These are phyloP conservation scores for Cercospora sojina DNA, from an alignment of 2,329 filamentous ascomycete genomes.

Conservation along the genomic window DNA sequence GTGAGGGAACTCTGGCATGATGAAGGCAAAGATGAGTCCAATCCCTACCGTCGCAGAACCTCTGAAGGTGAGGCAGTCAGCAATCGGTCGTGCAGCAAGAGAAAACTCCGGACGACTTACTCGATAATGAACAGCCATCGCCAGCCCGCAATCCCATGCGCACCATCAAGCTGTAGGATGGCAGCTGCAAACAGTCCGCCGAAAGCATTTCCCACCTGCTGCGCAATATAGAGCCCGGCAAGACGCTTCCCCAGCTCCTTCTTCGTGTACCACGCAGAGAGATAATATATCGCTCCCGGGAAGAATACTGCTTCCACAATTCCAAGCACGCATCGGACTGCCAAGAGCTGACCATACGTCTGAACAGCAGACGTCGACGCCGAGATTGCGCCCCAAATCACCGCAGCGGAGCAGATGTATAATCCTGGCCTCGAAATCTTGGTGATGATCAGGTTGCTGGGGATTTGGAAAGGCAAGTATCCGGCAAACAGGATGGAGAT, in stretches of 20 bases:
- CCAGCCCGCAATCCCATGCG: conserved; percentile 5
- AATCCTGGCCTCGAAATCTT: conserved; percentile 2
- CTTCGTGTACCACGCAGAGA: conserved; percentile 15
- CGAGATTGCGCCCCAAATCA: conserved; percentile 28
- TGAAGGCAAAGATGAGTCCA: conserved; percentile 11
- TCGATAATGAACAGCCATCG: conserved; percentile 12
- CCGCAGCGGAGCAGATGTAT: conserved; percentile 27
- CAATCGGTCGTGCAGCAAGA: background rate
- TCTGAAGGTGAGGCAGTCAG: background rate
- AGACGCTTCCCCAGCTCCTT: conserved; percentile 12
- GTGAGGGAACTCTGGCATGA: conserved; percentile 39
- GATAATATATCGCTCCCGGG: conserved; percentile 14
- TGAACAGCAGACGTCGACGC: conserved; percentile 9
- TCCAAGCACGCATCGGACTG: conserved; percentile 2
- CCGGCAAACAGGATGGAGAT: conserved; percentile 39
- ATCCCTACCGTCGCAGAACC: conserved; percentile 11
- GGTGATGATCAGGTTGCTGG: conserved; percentile 13
- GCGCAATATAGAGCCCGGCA: conserved; percentile 28
- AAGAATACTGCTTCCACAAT: conserved; percentile 12
- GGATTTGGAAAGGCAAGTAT: conserved; percentile 8
- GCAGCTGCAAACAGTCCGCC: conserved; percentile 22
- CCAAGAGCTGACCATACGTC: background rate
- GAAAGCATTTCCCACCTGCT: conserved; percentile 27
- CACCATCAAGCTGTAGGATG: conserved; percentile 11
- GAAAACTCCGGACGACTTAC: background rate